phyloP scores from a whole-genome alignment of 2,329 filamentous ascomycete species.

The Beauveria medogensis region DNA sequence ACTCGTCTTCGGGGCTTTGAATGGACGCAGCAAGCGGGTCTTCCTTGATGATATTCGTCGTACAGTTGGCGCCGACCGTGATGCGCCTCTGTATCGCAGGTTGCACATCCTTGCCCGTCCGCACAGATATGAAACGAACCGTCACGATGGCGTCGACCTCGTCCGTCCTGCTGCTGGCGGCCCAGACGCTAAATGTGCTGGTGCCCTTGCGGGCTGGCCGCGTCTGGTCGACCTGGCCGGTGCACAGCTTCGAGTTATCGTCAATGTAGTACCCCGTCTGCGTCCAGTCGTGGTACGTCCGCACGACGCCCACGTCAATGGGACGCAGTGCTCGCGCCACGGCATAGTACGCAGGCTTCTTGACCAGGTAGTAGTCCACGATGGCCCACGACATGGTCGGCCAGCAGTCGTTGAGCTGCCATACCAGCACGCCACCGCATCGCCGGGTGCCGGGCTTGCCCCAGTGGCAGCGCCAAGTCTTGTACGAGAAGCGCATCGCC shows the following conservation, averaged over 20 bases:
- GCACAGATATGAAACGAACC: constrained; percentile 34
- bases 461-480: constrained; percentile 56
- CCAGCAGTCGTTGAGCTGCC: constrained; percentile 67
- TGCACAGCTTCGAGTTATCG: constrained; percentile 16
- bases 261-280: constrained; percentile 15
- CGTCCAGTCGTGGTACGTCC: constrained; percentile 35
- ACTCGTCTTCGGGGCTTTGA: constrained; percentile 5
- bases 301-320: constrained; percentile 49
- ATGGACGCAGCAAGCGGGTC: constrained; percentile 13
- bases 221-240: constrained; percentile 34
- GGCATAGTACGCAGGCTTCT: constrained; percentile 49
- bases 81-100: constrained; percentile 18
- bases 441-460: constrained; percentile 43
- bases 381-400: constrained; percentile 58
- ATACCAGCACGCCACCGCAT: constrained; percentile 59
- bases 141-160: constrained; percentile 20
- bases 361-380: constrained; percentile 54
- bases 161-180: constrained; percentile 25
- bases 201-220: constrained; percentile 23
- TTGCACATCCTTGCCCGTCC: constrained; percentile 28
- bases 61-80: constrained; percentile 27
- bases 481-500: constrained; percentile 42
- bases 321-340: constrained; percentile 52
- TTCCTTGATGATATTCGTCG: constrained; percentile 26
- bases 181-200: constrained; percentile 36